A percentile compares a stretch with the other conserved stretches of the same genome.
Evolutionary conservation across 2,329 filamentous ascomycete genomes (phyloP).

Genomic region (Fusarium aywerte): DNA sequence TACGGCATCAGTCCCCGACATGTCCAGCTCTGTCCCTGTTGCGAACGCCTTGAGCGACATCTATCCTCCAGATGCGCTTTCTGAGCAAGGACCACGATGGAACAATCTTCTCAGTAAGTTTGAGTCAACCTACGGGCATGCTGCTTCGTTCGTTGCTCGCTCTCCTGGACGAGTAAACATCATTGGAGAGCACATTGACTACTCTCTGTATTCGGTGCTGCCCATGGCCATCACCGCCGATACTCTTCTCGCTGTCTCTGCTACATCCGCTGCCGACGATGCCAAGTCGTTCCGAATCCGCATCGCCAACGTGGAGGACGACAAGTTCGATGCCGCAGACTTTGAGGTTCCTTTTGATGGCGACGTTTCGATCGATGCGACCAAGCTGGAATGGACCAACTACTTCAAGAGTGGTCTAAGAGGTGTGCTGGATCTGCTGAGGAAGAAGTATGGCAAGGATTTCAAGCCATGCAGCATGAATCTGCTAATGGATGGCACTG

Average conservation of each 20-base stretch:
- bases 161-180: conserved; percentile 97
- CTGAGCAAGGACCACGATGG: conserved; percentile 79
- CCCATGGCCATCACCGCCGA: conserved; percentile 96
- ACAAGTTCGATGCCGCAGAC: conserved; percentile 79
- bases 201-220: conserved; percentile 94
- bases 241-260: conserved; percentile 82
- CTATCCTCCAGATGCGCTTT: conserved; percentile 79
- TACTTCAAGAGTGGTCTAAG: conserved; percentile 95
- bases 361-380: conserved; percentile 83
- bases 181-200: conserved; percentile 99
- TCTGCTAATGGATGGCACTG: conserved; percentile 88
- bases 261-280: conserved; percentile 60
- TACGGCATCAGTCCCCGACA: conserved; percentile 24
- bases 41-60: conserved; percentile 81
- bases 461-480: conserved; percentile 81
- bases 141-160: conserved; percentile 83
- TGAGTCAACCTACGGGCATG: conserved; percentile 72
- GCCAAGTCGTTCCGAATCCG: conserved; percentile 72
- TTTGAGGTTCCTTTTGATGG: conserved; percentile 75
- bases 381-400: conserved; percentile 93
- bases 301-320: conserved; percentile 80
- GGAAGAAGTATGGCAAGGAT: conserved; percentile 69
- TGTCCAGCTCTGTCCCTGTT: conserved; percentile 75
- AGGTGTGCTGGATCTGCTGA: conserved; percentile 82
- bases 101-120: conserved; percentile 77